Base-by-base conservation (phyloP, 2,329 filamentous ascomycete species). In the Fusarium sp. region DNA sequence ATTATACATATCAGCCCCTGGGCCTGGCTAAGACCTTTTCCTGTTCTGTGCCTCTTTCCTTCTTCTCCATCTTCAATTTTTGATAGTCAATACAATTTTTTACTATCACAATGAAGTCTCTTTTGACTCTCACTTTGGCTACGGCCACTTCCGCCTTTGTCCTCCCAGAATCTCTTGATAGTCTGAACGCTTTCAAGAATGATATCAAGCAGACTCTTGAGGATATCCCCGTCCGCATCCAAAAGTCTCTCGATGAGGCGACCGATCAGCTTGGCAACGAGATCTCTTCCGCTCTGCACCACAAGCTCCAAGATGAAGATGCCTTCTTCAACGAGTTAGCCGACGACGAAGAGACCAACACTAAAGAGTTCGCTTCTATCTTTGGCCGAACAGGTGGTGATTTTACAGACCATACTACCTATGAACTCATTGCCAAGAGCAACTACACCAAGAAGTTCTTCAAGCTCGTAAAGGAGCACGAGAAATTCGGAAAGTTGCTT, bases 391-490 rank as follows among this genome's bases (percentile, higher is more conserved):
- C 59, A 54, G 63, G 72, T 16, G 71, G 77, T 37, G 71, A 78
- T n/a, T 81, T 82, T 66, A 83, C 87, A 8, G 91, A 93, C 76
- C 81, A 86, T 76, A 97, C 93, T 21, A 87, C 97, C 46, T 97
- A 94, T 80, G 84, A 97, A 79, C 82, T 94, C 64, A 93, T 97
- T 78, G 83, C 87, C n/a, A 82, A 87, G 74, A 91, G 87, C 82
- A 92, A 94, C 74, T 87, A 93, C 80, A 94, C 93, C 2, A 92
- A 88, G 50, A 92, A 90, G 78, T 90, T 97, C 46, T 89, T 91
- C 28, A 87, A 91, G 76, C 82, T 94, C n/a, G 86, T 97, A 72
- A 85, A 91, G 66, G 85, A 93, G 65, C 90, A 92, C 76, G 85
- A 89, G 2, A 88, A 93, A 55, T 82, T 97, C 1, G 89, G 95